Percentiles rank a stretch among this genome's conserved stretches.
phyloP scores from a whole-genome alignment of 129 eudicot species.

The Cynara cardunculus region DNA sequence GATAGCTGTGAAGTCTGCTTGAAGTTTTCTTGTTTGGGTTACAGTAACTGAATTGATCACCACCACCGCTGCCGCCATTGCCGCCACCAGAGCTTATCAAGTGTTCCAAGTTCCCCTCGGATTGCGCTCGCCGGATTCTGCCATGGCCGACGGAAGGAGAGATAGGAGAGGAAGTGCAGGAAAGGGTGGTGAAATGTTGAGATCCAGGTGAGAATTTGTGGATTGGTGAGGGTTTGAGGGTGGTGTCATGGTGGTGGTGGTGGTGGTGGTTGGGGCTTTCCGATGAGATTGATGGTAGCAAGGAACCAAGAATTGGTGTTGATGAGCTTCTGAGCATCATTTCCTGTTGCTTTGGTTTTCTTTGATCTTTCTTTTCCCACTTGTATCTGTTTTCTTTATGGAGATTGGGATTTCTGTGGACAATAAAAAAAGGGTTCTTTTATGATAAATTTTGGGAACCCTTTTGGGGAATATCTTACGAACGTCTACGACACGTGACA shows the following conservation, averaged over 20 bases:
- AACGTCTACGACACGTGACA: too few relatives aligned
- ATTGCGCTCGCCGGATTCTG: conserved; percentile 52
- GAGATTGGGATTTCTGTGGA: conserved; percentile 1
- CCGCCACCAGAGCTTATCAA: conserved; percentile 26
- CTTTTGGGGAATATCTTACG: neutral
- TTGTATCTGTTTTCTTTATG: neutral
- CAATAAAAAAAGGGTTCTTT: neutral
- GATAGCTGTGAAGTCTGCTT: conserved; percentile 23
- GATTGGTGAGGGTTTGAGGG: conserved; percentile 29
- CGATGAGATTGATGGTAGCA: conserved; percentile 50
- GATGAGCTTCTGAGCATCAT: conserved; percentile 87
- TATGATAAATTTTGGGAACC: conserved; percentile 4
- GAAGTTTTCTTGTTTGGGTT: conserved; percentile 33
- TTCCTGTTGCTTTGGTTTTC: neutral
- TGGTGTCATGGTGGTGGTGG: conserved; percentile 37
- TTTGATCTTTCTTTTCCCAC: conserved; percentile 7
- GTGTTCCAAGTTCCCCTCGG: conserved; percentile 70
- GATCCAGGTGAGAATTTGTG: conserved; percentile 37
- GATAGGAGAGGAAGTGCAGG: conserved; percentile 43
- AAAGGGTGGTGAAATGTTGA: conserved; percentile 34
- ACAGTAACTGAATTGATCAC: conserved; percentile 38
- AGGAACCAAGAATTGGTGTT: conserved; percentile 83
- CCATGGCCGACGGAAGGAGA: conserved; percentile 30
- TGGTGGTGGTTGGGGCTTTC: conserved; percentile 44
- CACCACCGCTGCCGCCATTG: conserved; percentile 3